Conservation (phyloP, 805 yeast genomes). For the Starmerella powellii region DNA sequence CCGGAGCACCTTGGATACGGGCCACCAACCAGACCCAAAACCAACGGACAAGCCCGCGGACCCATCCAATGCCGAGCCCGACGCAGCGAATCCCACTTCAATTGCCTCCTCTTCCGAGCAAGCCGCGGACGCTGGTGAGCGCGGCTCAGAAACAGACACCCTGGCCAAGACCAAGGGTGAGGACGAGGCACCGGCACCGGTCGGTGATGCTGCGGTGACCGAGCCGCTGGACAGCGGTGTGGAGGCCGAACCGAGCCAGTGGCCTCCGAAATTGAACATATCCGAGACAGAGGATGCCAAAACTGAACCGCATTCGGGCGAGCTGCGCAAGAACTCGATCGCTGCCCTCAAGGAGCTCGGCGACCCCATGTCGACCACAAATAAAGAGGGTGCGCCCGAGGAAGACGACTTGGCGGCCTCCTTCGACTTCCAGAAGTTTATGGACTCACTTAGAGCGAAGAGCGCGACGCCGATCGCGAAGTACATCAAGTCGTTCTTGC, state of each 20-base stretch:
- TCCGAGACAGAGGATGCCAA: background rate
- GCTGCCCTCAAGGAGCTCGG: conserved; percentile 15
- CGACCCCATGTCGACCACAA: background rate
- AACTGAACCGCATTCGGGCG: conserved; percentile 2
- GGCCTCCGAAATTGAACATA: conserved; percentile 3
- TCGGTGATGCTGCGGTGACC: too few relatives aligned
- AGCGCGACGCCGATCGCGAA: conserved; percentile 81
- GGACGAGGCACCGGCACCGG: too few relatives aligned
- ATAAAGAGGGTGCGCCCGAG: conserved; percentile 19
- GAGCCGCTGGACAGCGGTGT: background rate
- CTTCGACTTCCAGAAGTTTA: conserved; percentile 77
- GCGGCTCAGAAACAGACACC: too few relatives aligned
- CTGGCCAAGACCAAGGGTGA: too few relatives aligned
- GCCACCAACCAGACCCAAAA: too few relatives aligned
- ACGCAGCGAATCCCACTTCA: too few relatives aligned
- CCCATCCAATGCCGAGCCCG: too few relatives aligned
- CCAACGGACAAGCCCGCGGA: too few relatives aligned
- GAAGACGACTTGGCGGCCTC: conserved; percentile 24
- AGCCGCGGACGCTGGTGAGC: too few relatives aligned
- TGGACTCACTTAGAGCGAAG: conserved; percentile 55
- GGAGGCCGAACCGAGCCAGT: background rate
- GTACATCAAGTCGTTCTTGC: conserved; percentile 72
- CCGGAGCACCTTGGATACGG: too few relatives aligned
- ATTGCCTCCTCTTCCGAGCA: too few relatives aligned
- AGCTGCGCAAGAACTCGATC: conserved; percentile 15